These are phyloP conservation scores for Hevea brasiliensis DNA, from an alignment of 345 rosid species.

Conservation along the genomic window DNA sequence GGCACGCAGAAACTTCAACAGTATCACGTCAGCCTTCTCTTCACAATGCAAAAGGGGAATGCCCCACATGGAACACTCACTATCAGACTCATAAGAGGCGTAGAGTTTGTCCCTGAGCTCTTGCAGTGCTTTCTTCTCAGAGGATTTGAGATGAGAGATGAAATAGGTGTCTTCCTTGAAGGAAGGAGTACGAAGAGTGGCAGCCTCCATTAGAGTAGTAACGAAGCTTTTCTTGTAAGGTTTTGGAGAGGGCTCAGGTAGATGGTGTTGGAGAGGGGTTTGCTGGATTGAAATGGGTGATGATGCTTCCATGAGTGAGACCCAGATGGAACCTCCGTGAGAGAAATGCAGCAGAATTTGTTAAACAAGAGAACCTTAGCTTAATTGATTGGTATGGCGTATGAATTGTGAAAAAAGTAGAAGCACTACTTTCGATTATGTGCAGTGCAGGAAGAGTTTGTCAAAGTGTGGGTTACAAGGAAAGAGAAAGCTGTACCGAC, in stretches of 20 bases:
- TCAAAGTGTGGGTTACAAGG: not conserved
- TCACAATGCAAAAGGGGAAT: conserved; percentile 56
- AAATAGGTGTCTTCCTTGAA: conserved; percentile 88
- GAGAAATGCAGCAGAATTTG: not conserved
- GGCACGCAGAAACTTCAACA: conserved; percentile 84
- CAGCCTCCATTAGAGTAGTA: conserved; percentile 70
- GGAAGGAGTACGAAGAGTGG: conserved; percentile 63
- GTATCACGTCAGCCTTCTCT: conserved; percentile 75
- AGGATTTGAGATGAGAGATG: conserved; percentile 63
- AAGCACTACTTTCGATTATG: not conserved
- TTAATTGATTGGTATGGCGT: too few relatives aligned
- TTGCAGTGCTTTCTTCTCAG: conserved; percentile 72
- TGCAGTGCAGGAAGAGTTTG: not conserved
- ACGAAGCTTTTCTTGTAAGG: conserved; percentile 71
- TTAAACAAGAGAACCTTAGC: too few relatives aligned
- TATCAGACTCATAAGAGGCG: conserved; percentile 26
- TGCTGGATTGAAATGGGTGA: conserved; percentile 48
- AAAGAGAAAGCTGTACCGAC: not conserved
- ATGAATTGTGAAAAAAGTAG: not conserved
- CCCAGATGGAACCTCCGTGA: conserved; percentile 17
- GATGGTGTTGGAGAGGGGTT: conserved; percentile 25
- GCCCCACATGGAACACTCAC: conserved; percentile 70
- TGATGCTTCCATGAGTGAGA: conserved; percentile 24
- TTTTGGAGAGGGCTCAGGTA: conserved; percentile 36
- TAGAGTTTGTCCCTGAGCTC: conserved; percentile 66